Percentiles rank a stretch among this genome's conserved stretches.
Evolutionary conservation across 345 rosid species (phyloP).

Genomic region (Arabidopsis suecica): DNA sequence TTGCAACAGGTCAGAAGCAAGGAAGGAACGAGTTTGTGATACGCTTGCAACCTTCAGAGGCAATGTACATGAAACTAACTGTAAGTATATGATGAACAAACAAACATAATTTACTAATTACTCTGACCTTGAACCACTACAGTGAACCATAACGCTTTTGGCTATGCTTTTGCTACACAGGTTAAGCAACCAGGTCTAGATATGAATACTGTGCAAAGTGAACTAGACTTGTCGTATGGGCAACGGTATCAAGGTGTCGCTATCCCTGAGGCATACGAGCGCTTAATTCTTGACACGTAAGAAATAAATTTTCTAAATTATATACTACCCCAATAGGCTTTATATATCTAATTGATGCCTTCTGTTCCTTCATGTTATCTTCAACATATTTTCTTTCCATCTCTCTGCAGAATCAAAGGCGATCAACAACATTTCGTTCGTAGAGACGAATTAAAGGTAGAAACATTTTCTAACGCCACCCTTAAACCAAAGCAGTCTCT

Average conservation of each 20-base stretch:
- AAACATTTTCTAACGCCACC: conserved; percentile 1
- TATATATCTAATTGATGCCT: neutral
- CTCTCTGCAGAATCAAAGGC: conserved; percentile 67
- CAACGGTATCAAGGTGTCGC: conserved; percentile 83
- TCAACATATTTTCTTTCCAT: conserved; percentile 8
- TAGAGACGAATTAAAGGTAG: conserved; percentile 90
- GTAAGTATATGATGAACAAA: conserved; percentile 50
- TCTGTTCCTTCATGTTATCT: neutral
- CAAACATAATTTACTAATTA: neutral
- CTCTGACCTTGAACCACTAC: conserved; percentile 1
- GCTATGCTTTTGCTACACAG: conserved; percentile 52
- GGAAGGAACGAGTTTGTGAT: conserved; percentile 98
- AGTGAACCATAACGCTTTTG: conserved; percentile 30
- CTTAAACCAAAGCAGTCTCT: neutral
- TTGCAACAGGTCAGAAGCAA: conserved; percentile 68
- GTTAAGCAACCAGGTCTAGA: conserved; percentile 96
- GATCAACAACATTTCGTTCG: conserved; percentile 99
- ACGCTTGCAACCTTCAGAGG: conserved; percentile 95
- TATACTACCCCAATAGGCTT: neutral
- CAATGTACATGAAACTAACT: conserved; percentile 96
- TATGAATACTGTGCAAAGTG: conserved; percentile 92
- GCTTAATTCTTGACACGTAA: conserved; percentile 95
- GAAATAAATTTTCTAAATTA: neutral
- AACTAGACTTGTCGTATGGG: conserved; percentile 91
- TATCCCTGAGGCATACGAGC: conserved; percentile 96